These are phyloP conservation scores for Ephemerocybe angulata DNA, from an alignment of 768 basidiomycete genomes.

Conservation along the genomic window DNA sequence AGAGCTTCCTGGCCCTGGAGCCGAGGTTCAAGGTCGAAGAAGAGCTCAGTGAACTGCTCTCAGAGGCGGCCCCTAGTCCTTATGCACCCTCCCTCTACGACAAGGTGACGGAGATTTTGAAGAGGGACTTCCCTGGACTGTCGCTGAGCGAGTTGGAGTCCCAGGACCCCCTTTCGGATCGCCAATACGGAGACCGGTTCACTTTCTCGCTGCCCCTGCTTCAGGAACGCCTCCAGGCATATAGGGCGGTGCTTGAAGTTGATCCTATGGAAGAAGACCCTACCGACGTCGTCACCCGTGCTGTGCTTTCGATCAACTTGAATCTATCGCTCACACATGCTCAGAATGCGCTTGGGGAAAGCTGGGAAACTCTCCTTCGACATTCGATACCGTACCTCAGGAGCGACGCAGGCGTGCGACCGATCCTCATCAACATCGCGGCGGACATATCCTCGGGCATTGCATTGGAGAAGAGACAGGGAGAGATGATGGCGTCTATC, in stretches of 20 bases:
- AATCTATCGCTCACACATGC: slow-evolving; percentile 83
- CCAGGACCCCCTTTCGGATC: slow-evolving; percentile 58
- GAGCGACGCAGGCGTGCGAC: slow-evolving; percentile 53
- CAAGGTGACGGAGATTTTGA: slow-evolving; percentile 46
- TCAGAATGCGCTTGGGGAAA: slow-evolving; percentile 67
- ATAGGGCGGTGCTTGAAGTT: slow-evolving; percentile 27
- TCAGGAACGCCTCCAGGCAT: slow-evolving; percentile 57
- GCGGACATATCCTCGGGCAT: slow-evolving; percentile 64
- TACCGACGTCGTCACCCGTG: slow-evolving; percentile 50
- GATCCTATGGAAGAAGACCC: slow-evolving; percentile 40
- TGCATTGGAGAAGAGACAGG: slow-evolving; percentile 63
- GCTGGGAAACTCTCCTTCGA: slow-evolving; percentile 73
- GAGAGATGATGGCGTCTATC: slow-evolving; percentile 82
- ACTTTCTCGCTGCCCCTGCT: slow-evolving; percentile 63
- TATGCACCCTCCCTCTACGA: slow-evolving; percentile 76
- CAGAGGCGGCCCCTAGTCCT: slow-evolving; percentile 65
- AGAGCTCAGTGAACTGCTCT: slow-evolving; percentile 59
- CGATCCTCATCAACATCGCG: slow-evolving; percentile 53
- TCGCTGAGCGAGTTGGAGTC: slow-evolving; percentile 60
- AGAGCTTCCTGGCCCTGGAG: slow-evolving; percentile 58
- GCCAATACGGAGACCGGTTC: slow-evolving; percentile 80
- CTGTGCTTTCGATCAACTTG: slow-evolving; percentile 73
- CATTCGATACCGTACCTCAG: slow-evolving; percentile 63
- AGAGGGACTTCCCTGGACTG: slow-evolving; percentile 53
- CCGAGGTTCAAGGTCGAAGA: slow-evolving; percentile 58